These are phyloP conservation scores for Aspergillus fischeri DNA, from an alignment of 2,329 filamentous ascomycete genomes.

Conservation along the genomic window DNA sequence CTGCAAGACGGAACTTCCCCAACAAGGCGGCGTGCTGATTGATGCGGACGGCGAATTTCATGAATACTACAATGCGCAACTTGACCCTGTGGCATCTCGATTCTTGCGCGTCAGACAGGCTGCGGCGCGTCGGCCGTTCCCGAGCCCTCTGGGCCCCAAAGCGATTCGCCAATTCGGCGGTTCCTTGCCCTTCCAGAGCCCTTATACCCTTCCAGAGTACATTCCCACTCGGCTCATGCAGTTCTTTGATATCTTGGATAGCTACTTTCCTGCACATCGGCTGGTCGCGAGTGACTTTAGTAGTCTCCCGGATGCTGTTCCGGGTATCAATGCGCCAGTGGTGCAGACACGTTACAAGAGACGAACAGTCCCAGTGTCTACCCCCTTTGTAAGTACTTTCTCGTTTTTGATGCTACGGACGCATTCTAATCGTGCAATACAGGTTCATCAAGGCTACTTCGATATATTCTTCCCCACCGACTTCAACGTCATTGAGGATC, in stretches of 20 bases:
- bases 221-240: slow-evolving; percentile 93
- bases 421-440: slow-evolving; percentile 7
- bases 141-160: slow-evolving; percentile 43
- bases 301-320: slow-evolving; percentile 73
- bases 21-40: slow-evolving; percentile 86
- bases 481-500: slow-evolving; percentile 82
- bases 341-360: slow-evolving; percentile 92
- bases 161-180: slow-evolving; percentile 60
- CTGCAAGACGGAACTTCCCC: slow-evolving; percentile 69
- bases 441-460: slow-evolving; percentile 98
- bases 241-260: slow-evolving; percentile 87
- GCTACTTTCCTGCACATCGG: slow-evolving; percentile 84
- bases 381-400: slow-evolving; percentile 69
- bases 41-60: slow-evolving; percentile 83
- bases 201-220: slow-evolving; percentile 82
- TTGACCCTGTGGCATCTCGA: slow-evolving; percentile 78
- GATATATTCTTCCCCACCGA: slow-evolving; percentile 98
- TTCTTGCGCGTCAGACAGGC: slow-evolving; percentile 82
- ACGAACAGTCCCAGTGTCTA: slow-evolving; percentile 81
- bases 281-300: slow-evolving; percentile 90
- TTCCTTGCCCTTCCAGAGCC: slow-evolving; percentile 65
- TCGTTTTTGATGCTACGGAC: neutral
- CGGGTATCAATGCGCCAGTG: slow-evolving; percentile 85
- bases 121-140: slow-evolving; percentile 50
- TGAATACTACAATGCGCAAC: slow-evolving; percentile 78